Percentiles rank a stretch among this genome's conserved stretches.
These are phyloP conservation scores for Aquilaria agallochum DNA, from an alignment of 441 rosid species.

Conservation along the genomic window DNA sequence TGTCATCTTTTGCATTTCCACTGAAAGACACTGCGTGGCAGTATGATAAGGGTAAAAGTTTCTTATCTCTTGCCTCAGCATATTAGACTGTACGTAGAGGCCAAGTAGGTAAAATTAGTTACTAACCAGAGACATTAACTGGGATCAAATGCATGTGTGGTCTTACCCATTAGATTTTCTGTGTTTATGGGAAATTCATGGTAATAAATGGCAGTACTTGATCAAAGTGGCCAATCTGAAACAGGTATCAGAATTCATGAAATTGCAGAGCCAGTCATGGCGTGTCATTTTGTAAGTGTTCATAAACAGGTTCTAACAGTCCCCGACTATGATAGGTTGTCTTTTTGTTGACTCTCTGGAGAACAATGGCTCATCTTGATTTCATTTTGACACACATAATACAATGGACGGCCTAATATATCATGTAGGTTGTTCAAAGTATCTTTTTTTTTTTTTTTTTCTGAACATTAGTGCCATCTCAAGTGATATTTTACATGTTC, in stretches of 20 bases:
- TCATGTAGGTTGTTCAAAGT: no score
- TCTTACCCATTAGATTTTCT: conserved; percentile 10
- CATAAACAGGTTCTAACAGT: no score
- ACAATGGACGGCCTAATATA: no score
- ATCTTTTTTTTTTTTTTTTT: no score
- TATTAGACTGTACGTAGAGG: background rate
- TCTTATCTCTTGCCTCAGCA: conserved; percentile 1
- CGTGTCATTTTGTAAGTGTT: conserved; percentile 14
- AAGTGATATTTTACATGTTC: no score
- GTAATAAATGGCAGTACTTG: conserved; percentile 13
- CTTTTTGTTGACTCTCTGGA: no score
- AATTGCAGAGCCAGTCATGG: conserved; percentile 11
- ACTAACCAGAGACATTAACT: conserved; percentile 5
- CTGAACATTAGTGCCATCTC: no score
- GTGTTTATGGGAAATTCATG: conserved; percentile 9
- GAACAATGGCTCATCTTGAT: no score
- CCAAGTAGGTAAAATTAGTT: background rate
- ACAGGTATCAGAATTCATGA: conserved; percentile 3
- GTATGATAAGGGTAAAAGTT: background rate
- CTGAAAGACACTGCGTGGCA: conserved; percentile 1
- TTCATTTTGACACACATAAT: no score
- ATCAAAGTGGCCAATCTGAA: conserved; percentile 11
- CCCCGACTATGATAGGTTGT: no score
- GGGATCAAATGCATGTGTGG: conserved; percentile 14
- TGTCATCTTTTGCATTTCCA: conserved; percentile 11